Evolutionary conservation across 1,284 basidiomycete genomes (phyloP).

Genomic region (Apiotrichum domesticum): DNA sequence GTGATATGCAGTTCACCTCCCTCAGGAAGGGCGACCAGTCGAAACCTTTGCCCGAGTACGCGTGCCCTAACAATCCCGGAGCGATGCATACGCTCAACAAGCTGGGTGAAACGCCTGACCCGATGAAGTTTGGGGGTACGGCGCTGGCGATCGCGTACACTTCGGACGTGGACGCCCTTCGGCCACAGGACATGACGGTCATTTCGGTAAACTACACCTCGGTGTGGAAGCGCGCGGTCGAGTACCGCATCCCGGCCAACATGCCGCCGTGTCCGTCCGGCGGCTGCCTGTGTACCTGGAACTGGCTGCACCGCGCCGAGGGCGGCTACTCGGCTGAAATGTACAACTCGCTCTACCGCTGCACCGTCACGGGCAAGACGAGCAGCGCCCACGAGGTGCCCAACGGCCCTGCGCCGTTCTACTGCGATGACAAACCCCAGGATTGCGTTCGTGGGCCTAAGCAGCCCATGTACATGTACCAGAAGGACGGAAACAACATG

Average conservation of each 20-base stretch:
- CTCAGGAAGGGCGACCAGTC: no score
- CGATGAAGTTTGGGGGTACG: slow-evolving; percentile 5
- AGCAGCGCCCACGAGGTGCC: slow-evolving; percentile 49
- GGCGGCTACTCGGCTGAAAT: slow-evolving; percentile 13
- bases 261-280: slow-evolving; percentile 64
- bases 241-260: slow-evolving; percentile 57
- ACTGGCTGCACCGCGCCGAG: slow-evolving; percentile 11
- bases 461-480: slow-evolving; percentile 1
- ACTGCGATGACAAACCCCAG: slow-evolving; percentile 28
- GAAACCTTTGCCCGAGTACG: no score
- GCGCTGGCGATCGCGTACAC: slow-evolving; percentile 12
- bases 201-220: slow-evolving; percentile 62
- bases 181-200: slow-evolving; percentile 61
- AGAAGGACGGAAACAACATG: slow-evolving; percentile 49
- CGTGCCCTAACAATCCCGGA: no score
- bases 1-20: no score
- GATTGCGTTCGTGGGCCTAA: slow-evolving; percentile 32
- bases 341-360: slow-evolving; percentile 70
- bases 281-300: slow-evolving; percentile 61
- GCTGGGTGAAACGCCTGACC: no score
- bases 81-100: no score
- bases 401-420: slow-evolving; percentile 43
- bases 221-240: slow-evolving; percentile 31
- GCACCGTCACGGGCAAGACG: slow-evolving; percentile 53
- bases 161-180: slow-evolving; percentile 31